phyloP scores from a whole-genome alignment of 768 basidiomycete genomes.

The Pulveroboletus sp. region DNA sequence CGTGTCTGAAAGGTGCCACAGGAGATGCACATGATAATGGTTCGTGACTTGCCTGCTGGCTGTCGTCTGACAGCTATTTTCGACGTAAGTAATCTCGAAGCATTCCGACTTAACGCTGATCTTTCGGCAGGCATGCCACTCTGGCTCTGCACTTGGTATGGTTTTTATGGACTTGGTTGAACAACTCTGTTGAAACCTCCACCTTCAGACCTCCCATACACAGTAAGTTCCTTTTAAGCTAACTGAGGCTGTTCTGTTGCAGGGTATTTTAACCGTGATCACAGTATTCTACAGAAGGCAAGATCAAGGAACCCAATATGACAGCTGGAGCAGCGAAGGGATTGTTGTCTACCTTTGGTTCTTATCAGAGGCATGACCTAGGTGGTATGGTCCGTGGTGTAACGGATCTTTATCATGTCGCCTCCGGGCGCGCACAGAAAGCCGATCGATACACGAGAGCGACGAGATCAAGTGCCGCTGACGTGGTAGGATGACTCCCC shows the following conservation, averaged over 20 bases:
- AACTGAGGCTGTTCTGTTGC: background rate
- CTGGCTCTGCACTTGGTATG: constrained; percentile 80
- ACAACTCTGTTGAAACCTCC: background rate
- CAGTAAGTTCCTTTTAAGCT: constrained; percentile 37
- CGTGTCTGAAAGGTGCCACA: constrained; percentile 24
- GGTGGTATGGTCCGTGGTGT: constrained; percentile 73
- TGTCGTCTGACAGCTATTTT: constrained; percentile 86
- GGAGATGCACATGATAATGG: constrained; percentile 78
- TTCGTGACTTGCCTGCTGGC: constrained; percentile 72
- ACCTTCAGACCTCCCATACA: constrained; percentile 59
- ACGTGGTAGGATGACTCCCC: constrained; percentile 56
- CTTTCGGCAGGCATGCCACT: constrained; percentile 69
- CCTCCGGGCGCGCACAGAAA: constrained; percentile 61
- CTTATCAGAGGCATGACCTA: constrained; percentile 78
- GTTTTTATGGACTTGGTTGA: background rate
- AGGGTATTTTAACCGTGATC: background rate
- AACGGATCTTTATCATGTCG: constrained; percentile 68
- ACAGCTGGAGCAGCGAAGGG: constrained; percentile 85
- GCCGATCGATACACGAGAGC: constrained; percentile 57
- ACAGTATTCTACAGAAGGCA: constrained; percentile 92
- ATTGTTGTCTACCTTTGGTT: constrained; percentile 68
- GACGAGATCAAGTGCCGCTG: constrained; percentile 76
- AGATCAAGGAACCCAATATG: constrained; percentile 90
- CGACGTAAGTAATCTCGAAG: constrained; percentile 49
- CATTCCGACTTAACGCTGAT: background rate